These are phyloP conservation scores for Scleroderma citrinum DNA, from an alignment of 768 basidiomycete species.

Conservation along the genomic window DNA sequence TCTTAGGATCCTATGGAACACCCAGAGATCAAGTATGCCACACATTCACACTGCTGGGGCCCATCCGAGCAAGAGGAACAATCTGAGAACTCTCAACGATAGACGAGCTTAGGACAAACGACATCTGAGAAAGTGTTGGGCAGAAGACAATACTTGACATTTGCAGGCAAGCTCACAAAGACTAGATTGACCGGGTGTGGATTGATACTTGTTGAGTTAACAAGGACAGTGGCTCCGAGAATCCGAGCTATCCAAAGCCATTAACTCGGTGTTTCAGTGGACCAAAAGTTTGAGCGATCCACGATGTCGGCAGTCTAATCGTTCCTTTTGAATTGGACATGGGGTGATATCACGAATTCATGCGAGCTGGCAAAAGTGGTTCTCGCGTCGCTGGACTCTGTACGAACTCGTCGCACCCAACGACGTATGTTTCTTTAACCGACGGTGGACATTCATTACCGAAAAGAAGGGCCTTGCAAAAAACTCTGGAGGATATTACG, in stretches of 20 bases:
- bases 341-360: neutral
- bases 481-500: neutral
- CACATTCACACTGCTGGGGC: slow-evolving; percentile 2
- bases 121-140: neutral
- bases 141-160: neutral
- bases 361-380: slow-evolving; percentile 9
- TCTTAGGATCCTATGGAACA: neutral
- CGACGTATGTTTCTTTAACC: slow-evolving; percentile 9
- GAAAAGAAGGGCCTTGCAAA: slow-evolving; percentile 1
- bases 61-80: neutral
- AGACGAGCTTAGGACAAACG: neutral
- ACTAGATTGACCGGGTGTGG: slow-evolving; percentile 8
- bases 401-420: slow-evolving; percentile 12
- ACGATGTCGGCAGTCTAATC: neutral
- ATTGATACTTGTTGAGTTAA: slow-evolving; percentile 16
- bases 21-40: neutral
- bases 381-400: slow-evolving; percentile 11
- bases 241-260: slow-evolving; percentile 15
- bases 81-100: neutral
- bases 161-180: slow-evolving; percentile 1
- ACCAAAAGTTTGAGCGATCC: slow-evolving; percentile 10
- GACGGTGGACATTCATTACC: slow-evolving; percentile 6
- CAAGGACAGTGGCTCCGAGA: slow-evolving; percentile 11
- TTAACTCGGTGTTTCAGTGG: slow-evolving; percentile 14
- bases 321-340: neutral